Evolutionary conservation across 352 stramenopile genomes (phyloP).

Genomic region (Phytophthora kernoviae): DNA sequence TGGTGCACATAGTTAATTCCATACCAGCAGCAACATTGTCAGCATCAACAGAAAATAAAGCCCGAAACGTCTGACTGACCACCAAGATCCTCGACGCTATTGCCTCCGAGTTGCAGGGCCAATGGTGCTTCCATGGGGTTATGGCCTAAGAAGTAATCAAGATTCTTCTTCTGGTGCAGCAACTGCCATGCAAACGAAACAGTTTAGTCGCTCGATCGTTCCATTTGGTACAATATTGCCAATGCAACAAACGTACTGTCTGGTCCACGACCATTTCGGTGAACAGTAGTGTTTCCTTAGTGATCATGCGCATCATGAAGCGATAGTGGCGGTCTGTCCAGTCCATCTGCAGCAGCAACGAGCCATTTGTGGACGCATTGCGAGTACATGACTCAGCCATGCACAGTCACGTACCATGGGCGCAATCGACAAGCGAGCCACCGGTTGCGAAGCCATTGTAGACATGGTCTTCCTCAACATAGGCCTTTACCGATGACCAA

Average conservation of each 20-base stretch:
- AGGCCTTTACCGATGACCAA: constrained; percentile 1
- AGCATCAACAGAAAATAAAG: background rate
- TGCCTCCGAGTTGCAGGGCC: constrained; percentile 95
- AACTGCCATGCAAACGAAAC: constrained; percentile 37
- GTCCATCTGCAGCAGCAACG: constrained; percentile 90
- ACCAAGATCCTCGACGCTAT: constrained; percentile 82
- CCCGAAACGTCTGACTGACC: constrained; percentile 28
- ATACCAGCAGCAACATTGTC: background rate
- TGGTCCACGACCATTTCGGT: constrained; percentile 99
- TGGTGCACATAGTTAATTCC: background rate
- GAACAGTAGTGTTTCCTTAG: constrained; percentile 93
- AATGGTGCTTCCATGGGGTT: constrained; percentile 85
- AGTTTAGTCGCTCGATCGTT: background rate
- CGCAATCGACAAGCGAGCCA: constrained; percentile 67
- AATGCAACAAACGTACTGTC: constrained; percentile 71
- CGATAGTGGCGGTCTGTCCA: constrained; percentile 96
- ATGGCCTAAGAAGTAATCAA: constrained; percentile 91
- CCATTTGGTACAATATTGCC: background rate
- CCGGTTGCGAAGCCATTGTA: constrained; percentile 34
- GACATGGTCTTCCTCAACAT: constrained; percentile 42
- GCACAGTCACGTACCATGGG: constrained; percentile 52
- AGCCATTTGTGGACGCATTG: too few relatives aligned
- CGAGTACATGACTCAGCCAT: background rate
- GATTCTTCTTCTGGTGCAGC: constrained; percentile 82
- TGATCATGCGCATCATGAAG: constrained; percentile 95